Percentiles rank a stretch among this genome's conserved stretches.
Evolutionary conservation across 2,329 filamentous ascomycete species (phyloP).

Genomic region (Cladosporium oxysporum): DNA sequence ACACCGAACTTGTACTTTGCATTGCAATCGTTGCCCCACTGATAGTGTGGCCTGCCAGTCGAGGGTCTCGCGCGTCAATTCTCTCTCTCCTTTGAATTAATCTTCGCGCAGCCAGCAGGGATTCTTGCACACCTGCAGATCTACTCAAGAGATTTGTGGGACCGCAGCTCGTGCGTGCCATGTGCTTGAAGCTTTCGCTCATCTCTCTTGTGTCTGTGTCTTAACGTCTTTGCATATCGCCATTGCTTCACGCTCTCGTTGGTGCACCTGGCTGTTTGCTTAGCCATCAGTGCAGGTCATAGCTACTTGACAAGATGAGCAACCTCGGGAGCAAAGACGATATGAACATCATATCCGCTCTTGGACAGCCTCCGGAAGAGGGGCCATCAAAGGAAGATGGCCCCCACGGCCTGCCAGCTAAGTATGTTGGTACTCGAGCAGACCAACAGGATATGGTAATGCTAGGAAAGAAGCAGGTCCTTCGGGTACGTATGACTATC

Average conservation of each 20-base stretch:
- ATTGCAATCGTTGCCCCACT: neutral
- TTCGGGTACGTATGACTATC: conserved; percentile 6
- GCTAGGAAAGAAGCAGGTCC: conserved; percentile 18
- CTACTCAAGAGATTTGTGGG: neutral
- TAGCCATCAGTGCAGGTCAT: neutral
- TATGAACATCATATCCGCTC: conserved; percentile 9
- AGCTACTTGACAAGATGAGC: neutral
- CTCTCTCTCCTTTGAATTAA: neutral
- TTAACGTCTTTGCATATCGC: neutral
- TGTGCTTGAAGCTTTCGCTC: conserved; percentile 14
- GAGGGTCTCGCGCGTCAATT: neutral
- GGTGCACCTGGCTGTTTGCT: neutral
- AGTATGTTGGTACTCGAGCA: conserved; percentile 21
- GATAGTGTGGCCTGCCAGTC: neutral
- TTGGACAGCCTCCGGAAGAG: neutral
- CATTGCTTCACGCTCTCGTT: neutral
- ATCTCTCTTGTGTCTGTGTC: neutral
- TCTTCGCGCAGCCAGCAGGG: neutral
- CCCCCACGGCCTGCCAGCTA: conserved; percentile 14
- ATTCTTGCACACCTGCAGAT: conserved; percentile 8
- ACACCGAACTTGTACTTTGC: neutral
- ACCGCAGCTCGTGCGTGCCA: conserved; percentile 17
- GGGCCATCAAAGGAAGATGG: conserved; percentile 14
- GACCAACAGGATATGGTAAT: conserved; percentile 21
- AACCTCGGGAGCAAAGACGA: conserved; percentile 11